phyloP scores from a whole-genome alignment of 2,329 filamentous ascomycete genomes.

The Thielaviopsis punctulata region DNA sequence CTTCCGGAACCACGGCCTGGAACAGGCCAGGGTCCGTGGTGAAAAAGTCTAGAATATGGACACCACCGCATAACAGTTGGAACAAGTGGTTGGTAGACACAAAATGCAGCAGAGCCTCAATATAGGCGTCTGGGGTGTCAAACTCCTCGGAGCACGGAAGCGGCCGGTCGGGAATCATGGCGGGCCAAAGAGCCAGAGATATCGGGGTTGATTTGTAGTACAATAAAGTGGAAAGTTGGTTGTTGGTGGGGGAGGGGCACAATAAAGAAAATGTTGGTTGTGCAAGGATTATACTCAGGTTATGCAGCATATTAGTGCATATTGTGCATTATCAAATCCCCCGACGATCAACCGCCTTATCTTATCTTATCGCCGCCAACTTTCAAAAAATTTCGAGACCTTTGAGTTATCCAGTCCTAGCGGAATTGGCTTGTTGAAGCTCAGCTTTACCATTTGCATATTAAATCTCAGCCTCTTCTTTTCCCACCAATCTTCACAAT shows the following conservation, averaged over 20 bases:
- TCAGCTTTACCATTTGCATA: background rate
- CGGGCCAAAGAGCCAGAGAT: slow-evolving; percentile 2
- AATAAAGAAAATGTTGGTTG: background rate
- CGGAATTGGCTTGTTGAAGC: background rate
- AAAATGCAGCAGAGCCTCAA: slow-evolving; percentile 62
- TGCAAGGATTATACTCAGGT: background rate
- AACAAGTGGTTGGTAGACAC: slow-evolving; percentile 58
- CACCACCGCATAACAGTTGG: slow-evolving; percentile 83
- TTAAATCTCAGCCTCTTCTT: background rate
- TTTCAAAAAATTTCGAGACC: slow-evolving; percentile 8
- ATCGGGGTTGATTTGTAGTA: background rate
- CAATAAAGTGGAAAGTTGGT: background rate
- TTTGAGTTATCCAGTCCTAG: background rate
- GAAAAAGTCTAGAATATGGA: slow-evolving; percentile 94
- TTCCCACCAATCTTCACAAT: background rate
- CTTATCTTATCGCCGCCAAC: slow-evolving; percentile 6
- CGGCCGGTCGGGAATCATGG: slow-evolving; percentile 32
- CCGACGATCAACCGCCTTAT: background rate
- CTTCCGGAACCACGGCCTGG: slow-evolving; percentile 51
- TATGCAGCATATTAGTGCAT: background rate
- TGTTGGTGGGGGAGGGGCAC: slow-evolving; percentile 3
- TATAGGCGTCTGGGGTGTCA: slow-evolving; percentile 54
- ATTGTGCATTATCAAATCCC: background rate
- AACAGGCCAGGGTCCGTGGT: slow-evolving; percentile 74
- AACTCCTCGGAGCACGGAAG: slow-evolving; percentile 60